Conservation (phyloP, 306 rosid genomes). For the Acacia acuminata region DNA sequence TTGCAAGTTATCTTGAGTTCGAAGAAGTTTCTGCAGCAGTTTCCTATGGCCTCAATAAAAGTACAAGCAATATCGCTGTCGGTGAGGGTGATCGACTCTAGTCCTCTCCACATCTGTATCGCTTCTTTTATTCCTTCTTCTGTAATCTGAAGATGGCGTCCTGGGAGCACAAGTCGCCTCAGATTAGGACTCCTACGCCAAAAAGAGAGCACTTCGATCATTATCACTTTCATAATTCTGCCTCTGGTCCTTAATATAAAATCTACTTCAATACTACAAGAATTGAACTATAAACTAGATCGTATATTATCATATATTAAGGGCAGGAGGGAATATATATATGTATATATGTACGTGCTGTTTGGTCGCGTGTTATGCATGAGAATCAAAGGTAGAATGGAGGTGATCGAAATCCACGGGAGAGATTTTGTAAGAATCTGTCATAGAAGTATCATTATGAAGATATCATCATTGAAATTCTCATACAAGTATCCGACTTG, state of each 20-base stretch:
- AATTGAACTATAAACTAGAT: too few species aligned
- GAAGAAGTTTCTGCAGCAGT: background rate
- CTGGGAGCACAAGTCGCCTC: constrained; percentile 38
- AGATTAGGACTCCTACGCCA: constrained; percentile 34
- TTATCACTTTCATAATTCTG: background rate
- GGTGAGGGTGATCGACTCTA: constrained; percentile 39
- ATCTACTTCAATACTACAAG: too few species aligned
- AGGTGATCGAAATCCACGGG: too few species aligned
- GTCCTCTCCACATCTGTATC: constrained; percentile 26
- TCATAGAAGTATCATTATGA: background rate
- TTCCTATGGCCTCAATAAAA: background rate
- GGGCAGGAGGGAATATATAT: too few species aligned
- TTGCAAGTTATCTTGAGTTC: constrained; percentile 12
- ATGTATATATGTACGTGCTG: background rate
- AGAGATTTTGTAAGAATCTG: background rate
- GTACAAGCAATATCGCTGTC: accelerated
- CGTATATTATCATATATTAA: too few species aligned
- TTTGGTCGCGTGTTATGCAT: background rate
- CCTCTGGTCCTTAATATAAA: too few species aligned
- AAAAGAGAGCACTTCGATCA: background rate
- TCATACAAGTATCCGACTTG: background rate
- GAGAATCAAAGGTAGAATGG: too few species aligned
- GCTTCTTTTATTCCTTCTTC: background rate
- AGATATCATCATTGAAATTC: too few species aligned
- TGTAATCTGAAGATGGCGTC: background rate